phyloP scores from a whole-genome alignment of 495 filamentous ascomycete species.

The Pyrenula massariospora region DNA sequence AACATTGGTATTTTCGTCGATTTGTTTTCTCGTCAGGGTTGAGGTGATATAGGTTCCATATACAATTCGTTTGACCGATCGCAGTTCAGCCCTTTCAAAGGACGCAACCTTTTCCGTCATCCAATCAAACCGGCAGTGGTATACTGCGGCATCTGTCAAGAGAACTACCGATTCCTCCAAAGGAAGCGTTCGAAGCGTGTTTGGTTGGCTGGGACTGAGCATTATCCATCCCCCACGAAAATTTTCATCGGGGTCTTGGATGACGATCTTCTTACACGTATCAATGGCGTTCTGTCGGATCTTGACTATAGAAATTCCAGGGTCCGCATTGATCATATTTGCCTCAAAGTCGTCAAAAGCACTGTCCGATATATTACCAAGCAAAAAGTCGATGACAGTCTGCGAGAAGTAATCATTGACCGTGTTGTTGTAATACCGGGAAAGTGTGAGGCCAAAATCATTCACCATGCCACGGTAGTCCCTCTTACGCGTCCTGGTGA shows the following conservation, averaged over 20 bases:
- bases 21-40: constrained; percentile 60
- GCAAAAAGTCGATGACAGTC: constrained; percentile 84
- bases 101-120: constrained; percentile 80
- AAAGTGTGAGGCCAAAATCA: constrained; percentile 83
- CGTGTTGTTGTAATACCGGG: constrained; percentile 58
- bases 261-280: constrained; percentile 66
- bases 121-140: constrained; percentile 86
- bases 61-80: constrained; percentile 54
- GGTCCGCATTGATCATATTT: constrained; percentile 77
- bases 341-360: constrained; percentile 89
- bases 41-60: constrained; percentile 84
- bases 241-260: constrained; percentile 73
- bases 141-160: constrained; percentile 73
- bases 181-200: constrained; percentile 50
- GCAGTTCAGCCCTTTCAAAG: constrained; percentile 76
- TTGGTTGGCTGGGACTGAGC: constrained; percentile 52
- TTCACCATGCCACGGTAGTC: constrained; percentile 85
- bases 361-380: constrained; percentile 70
- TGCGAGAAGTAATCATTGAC: constrained; percentile 96
- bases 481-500: constrained; percentile 78
- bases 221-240: constrained; percentile 79
- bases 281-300: constrained; percentile 85
- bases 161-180: constrained; percentile 81
- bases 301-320: constrained; percentile 70
- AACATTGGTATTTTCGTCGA: constrained; percentile 67